Conservation (phyloP, 2,329 filamentous ascomycete genomes). For the Pseudogymnoascus sp. region DNA sequence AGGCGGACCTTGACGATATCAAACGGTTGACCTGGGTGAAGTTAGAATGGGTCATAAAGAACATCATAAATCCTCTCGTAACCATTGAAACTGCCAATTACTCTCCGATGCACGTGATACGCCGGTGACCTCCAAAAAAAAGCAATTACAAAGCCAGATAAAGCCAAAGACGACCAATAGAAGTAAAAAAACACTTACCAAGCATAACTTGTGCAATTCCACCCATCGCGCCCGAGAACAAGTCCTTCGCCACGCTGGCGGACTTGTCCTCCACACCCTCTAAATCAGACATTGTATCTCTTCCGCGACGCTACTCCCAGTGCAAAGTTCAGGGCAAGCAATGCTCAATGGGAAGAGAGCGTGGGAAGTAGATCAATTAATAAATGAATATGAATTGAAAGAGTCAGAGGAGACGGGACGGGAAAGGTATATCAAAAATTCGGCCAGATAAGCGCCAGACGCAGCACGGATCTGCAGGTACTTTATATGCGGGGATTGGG, state of each 20-base stretch:
- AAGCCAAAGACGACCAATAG: neutral
- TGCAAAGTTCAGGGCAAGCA: constrained; percentile 4
- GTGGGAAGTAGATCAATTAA: neutral
- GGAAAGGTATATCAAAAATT: constrained; percentile 6
- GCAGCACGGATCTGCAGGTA: constrained; percentile 5
- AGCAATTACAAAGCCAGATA: neutral
- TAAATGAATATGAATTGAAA: constrained; percentile 1
- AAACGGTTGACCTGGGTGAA: constrained; percentile 53
- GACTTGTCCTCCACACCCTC: neutral
- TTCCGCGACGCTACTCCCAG: constrained; percentile 6
- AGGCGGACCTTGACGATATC: constrained; percentile 98
- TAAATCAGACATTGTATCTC: constrained; percentile 1
- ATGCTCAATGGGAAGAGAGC: constrained; percentile 1
- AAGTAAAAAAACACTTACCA: constrained; percentile 49
- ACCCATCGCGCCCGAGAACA: constrained; percentile 83
- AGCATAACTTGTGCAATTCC: constrained; percentile 91
- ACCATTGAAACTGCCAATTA: constrained; percentile 8
- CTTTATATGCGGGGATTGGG: constrained; percentile 5
- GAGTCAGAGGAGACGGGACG: neutral
- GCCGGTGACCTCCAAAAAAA: neutral
- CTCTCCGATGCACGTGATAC: constrained; percentile 5
- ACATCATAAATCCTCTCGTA: neutral
- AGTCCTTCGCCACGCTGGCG: constrained; percentile 55
- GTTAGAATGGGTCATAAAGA: constrained; percentile 18
- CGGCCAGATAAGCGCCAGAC: constrained; percentile 2